Conservation (phyloP, 2,329 filamentous ascomycete genomes). For the Elsinoe ampelina region DNA sequence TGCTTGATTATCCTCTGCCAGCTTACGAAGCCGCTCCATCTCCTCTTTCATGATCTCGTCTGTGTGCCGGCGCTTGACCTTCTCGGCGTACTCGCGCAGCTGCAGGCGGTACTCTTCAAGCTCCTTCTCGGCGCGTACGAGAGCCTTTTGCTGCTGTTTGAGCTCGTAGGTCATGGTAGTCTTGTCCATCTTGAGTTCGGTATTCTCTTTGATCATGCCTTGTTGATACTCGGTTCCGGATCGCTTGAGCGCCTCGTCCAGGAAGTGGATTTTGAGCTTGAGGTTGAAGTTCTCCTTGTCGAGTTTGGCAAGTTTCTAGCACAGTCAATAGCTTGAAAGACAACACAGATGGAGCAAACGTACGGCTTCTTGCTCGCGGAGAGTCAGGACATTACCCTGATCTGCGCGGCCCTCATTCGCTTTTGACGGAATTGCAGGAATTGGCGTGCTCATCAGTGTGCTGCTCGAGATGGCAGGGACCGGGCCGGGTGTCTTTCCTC, state of each 20-base stretch:
- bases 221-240: conserved; percentile 84
- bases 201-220: conserved; percentile 84
- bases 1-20: conserved; percentile 35
- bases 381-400: conserved; percentile 79
- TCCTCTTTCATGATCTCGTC: conserved; percentile 61
- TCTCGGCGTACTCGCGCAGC: conserved; percentile 72
- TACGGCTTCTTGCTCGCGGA: conserved; percentile 90
- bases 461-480: conserved; percentile 73
- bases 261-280: conserved; percentile 93
- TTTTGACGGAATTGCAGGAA: conserved; percentile 58
- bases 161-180: conserved; percentile 84
- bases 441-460: conserved; percentile 65
- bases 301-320: conserved; percentile 75
- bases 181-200: conserved; percentile 87
- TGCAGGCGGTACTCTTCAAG: conserved; percentile 76
- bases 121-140: conserved; percentile 74
- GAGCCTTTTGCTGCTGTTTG: conserved; percentile 72
- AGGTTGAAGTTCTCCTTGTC: conserved; percentile 98
- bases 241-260: conserved; percentile 83
- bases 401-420: conserved; percentile 59
- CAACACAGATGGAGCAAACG: conserved; percentile 18
- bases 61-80: conserved; percentile 61
- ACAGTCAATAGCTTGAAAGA: conserved; percentile 10
- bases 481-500: conserved; percentile 63
- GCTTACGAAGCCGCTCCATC: conserved; percentile 39